phyloP scores from a whole-genome alignment of 148 eudicot species.

The Hydrangea macrophylla region DNA sequence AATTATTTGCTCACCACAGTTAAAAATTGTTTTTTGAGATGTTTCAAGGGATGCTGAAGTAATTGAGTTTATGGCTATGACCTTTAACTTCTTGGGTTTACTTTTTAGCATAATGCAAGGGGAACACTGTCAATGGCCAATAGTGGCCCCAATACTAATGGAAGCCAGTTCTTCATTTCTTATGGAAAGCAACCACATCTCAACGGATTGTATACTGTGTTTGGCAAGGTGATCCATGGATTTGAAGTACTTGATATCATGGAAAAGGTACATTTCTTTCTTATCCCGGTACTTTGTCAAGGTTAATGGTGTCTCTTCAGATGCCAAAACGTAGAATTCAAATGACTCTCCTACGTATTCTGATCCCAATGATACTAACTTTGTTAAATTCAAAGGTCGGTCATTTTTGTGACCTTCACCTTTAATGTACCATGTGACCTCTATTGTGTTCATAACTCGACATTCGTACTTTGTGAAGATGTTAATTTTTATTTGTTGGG shows the following conservation, averaged over 20 bases:
- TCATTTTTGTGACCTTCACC: neutral
- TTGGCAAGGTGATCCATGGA: constrained; percentile 97
- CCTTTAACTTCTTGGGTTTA: neutral
- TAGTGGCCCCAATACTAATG: constrained; percentile 90
- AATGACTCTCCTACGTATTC: neutral
- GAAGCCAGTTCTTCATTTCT: constrained; percentile 88
- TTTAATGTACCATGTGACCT: neutral
- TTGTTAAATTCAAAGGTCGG: neutral
- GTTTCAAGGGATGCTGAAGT: neutral
- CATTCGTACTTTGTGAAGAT: neutral
- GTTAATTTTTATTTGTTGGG: neutral
- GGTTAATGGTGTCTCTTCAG: neutral
- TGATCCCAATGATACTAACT: neutral
- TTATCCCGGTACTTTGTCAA: neutral
- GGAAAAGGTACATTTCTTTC: constrained; percentile 67
- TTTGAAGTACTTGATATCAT: constrained; percentile 96
- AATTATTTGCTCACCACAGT: neutral
- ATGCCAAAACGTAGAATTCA: neutral
- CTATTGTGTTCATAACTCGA: neutral
- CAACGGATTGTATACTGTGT: constrained; percentile 81
- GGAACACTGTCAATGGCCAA: constrained; percentile 91
- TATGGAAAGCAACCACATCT: constrained; percentile 98
- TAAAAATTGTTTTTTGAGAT: no score
- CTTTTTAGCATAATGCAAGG: constrained; percentile 85
- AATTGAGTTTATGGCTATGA: no score